These are phyloP conservation scores for Drosera spatulata DNA, from an alignment of 179 eudicot genomes.

Conservation along the genomic window DNA sequence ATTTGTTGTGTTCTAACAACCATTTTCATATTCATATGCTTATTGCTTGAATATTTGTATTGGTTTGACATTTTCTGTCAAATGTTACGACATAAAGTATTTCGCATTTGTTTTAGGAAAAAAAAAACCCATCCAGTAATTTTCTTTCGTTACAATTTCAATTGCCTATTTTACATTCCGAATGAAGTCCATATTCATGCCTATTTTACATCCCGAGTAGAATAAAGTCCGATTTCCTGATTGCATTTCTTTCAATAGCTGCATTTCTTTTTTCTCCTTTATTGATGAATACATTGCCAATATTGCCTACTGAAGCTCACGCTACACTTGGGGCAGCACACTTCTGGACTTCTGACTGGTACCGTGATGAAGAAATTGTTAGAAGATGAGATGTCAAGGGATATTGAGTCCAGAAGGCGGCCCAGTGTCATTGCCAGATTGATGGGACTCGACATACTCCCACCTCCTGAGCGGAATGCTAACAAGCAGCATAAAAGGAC, in stretches of 20 bases:
- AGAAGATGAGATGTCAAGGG: slow-evolving; percentile 30
- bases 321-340: slow-evolving; percentile 26
- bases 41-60: too few relatives aligned
- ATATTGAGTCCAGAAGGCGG: slow-evolving; percentile 24
- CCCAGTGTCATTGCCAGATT: slow-evolving; percentile 29
- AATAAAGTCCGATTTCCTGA: background rate
- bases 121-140: too few relatives aligned
- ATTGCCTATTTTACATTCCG: too few relatives aligned
- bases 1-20: too few relatives aligned
- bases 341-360: slow-evolving; percentile 25
- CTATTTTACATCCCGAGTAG: too few relatives aligned
- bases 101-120: too few relatives aligned
- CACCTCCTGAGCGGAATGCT: slow-evolving; percentile 16
- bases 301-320: slow-evolving; percentile 20
- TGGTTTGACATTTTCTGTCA: too few relatives aligned
- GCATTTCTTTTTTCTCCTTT: background rate
- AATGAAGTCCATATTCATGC: too few relatives aligned
- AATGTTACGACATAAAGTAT: too few relatives aligned
- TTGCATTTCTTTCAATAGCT: background rate
- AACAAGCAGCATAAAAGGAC: slow-evolving; percentile 19
- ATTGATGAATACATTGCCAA: slow-evolving; percentile 1
- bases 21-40: too few relatives aligned
- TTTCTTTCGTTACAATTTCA: too few relatives aligned
- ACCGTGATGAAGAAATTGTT: slow-evolving; percentile 51
- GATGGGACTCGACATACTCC: slow-evolving; percentile 45